Evolutionary conservation across 169 alveolate genomes (phyloP).

Genomic region (Cryptosporidium viatorum): DNA sequence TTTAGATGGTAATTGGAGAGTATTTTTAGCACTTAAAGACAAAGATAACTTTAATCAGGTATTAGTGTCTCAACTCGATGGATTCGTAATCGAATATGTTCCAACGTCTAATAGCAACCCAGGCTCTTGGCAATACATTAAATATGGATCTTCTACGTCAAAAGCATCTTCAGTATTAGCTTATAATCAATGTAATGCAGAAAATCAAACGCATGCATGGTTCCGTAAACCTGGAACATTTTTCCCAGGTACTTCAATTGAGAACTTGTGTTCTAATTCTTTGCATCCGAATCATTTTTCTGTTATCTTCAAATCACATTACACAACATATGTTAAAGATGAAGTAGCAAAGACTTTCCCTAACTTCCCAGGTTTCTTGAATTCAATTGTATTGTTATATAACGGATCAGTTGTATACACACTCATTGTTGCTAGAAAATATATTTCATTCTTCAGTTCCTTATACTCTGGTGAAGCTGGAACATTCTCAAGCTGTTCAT

Average conservation of each 20-base stretch:
- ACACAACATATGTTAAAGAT: conserved; percentile 1
- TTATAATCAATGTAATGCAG: conserved; percentile 1
- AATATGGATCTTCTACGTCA: conserved; percentile 11
- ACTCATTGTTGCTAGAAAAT: conserved; percentile 50
- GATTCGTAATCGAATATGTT: conserved; percentile 8
- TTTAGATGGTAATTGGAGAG: conserved; percentile 16
- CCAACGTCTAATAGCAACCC: not conserved
- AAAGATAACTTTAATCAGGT: conserved; percentile 46
- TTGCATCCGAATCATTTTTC: conserved; percentile 42
- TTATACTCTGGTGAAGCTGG: conserved; percentile 56
- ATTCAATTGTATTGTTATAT: conserved; percentile 38
- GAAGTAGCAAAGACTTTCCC: conserved; percentile 41
- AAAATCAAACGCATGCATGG: not conserved
- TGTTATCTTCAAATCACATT: not conserved
- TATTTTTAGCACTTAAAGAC: conserved; percentile 1
- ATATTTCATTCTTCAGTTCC: conserved; percentile 38
- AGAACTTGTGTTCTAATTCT: conserved; percentile 34
- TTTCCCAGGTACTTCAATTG: conserved; percentile 32
- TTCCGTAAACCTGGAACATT: not conserved
- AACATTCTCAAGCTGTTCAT: conserved; percentile 38
- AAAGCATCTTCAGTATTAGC: conserved; percentile 8
- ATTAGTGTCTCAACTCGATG: conserved; percentile 2
- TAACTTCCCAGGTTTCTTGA: conserved; percentile 58
- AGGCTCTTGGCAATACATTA: conserved; percentile 4
- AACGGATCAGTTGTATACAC: conserved; percentile 48